phyloP scores from a whole-genome alignment of 1,284 basidiomycete species.

The Sphaerobolus stellatus region DNA sequence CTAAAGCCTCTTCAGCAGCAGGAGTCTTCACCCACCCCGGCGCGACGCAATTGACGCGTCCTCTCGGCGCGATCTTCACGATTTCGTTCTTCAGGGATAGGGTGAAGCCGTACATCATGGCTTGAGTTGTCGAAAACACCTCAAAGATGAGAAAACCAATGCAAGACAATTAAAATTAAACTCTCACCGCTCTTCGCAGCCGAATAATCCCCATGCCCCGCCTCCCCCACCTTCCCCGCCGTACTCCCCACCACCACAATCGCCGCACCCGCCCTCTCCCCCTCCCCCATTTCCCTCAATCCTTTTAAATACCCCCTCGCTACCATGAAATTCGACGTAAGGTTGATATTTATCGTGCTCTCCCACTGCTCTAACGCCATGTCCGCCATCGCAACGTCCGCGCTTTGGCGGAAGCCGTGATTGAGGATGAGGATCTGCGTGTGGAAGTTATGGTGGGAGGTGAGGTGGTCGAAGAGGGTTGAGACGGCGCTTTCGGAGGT shows the following conservation, averaged over 20 bases:
- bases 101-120: slow-evolving; percentile 73
- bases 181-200: slow-evolving; percentile 28
- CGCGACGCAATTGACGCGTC: slow-evolving; percentile 68
- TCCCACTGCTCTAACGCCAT: slow-evolving; percentile 70
- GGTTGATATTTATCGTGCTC: slow-evolving; percentile 58
- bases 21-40: slow-evolving; percentile 73
- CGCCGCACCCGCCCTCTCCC: slow-evolving; percentile 50
- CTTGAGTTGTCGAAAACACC: slow-evolving; percentile 41
- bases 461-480: slow-evolving; percentile 31
- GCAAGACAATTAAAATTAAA: too few relatives aligned
- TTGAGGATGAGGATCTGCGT: slow-evolving; percentile 59
- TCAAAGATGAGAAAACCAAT: too few relatives aligned
- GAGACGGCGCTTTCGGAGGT: slow-evolving; percentile 56
- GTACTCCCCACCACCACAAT: slow-evolving; percentile 71
- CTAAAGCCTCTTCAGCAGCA: slow-evolving; percentile 52
- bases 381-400: slow-evolving; percentile 50
- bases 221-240: slow-evolving; percentile 72
- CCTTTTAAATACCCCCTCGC: slow-evolving; percentile 57
- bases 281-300: slow-evolving; percentile 42
- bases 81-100: slow-evolving; percentile 77
- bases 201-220: slow-evolving; percentile 64
- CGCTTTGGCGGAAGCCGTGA: slow-evolving; percentile 56
- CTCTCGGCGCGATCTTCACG: slow-evolving; percentile 68
- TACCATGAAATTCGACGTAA: slow-evolving; percentile 69
- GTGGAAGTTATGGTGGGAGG: too few relatives aligned